Base-by-base conservation (phyloP, 2,329 filamentous ascomycete species). In the Zymoseptoria passerinii region DNA sequence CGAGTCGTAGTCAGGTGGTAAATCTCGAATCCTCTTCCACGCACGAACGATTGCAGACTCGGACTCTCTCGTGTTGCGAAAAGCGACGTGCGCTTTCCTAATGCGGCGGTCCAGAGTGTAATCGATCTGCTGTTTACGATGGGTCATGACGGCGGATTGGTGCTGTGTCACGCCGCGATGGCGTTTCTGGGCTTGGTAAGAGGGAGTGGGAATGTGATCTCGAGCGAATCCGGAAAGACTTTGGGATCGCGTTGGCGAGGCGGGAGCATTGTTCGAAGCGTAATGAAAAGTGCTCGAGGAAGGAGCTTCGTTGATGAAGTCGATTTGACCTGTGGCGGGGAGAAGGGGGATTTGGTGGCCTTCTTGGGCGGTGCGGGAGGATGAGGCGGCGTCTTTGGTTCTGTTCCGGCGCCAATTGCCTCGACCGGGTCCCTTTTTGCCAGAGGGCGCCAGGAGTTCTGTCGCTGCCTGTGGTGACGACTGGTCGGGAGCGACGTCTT, bases 61-160 rank as follows among this genome's bases (percentile, higher is more conserved):
- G 56, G 80, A 76, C 19, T 82, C 81, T 4, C 89, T 82, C 18
- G 75, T 68, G 65, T 84, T 85, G 52, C 84, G 83, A 10, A 84
- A 81, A 57, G 78, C 78, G 68, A 85, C 82, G 68, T 91, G 86
- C 54, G 83, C 78, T 63, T 79, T 81, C 53, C 87, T 83, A 35
- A 92, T 76, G 28, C 87, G 86, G n/a, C 86, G 83, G 65, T 90
- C 86, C 16, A 94, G 81, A 54, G 90, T 89, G 67, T 91, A 87
- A 67, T 91, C 87, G n/a, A 92, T 89, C 5, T 89, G 84, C 67
- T 89, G 84, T 61, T 84, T 87, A 18, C 89, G 81, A 72, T 92
- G 91, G 57, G 86, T 82, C 71, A 91, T 88, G 1, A 94, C 87
- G 0, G 89, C 89, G 48, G 91, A 77, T 73, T 94, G 89, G 72